Base-by-base conservation (phyloP, 169 alveolate species). In the Theileria sp. region DNA sequence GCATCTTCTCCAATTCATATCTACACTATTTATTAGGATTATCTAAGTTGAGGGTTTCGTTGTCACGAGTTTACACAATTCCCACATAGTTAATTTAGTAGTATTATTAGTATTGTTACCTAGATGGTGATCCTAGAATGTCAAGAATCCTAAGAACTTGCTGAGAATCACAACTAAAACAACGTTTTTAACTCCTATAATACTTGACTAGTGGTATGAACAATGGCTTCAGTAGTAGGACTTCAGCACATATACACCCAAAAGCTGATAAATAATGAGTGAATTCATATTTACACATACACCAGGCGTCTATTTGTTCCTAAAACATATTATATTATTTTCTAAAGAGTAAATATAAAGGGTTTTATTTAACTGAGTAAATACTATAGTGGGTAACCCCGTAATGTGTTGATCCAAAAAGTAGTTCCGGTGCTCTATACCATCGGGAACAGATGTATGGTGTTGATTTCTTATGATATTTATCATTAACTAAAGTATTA, bases 391-490 rank as follows among this genome's bases (percentile, higher is more conserved):
- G 23, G 9, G 71, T 25, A 56, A 89, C 94, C 82, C 86, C 80
- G 80, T 89, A 89, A 44, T 51, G 83, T 54, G 86, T 86, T 21
- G 89, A 69, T 17, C 94, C 94, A 51, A 88, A 89, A 15, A 89
- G 77, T 25, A 89, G 65, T 66, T 89, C 94, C 3, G 94, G 94
- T 9, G 94, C 94, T 19, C 94, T 77, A 44, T 89, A 89, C 94
- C 94, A 89, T 56, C 94, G 64, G 8, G 94, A 89, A 51, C 94
- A 89, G 2, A 89, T 86, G 56, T 89, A 89, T 19, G 94, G 94
- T 23, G 90, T 89, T 13, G 94, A 89, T 54, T 77, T 81, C 44
- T 64, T 82, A 60, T 44, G 54, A 64, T 66, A 12, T 64, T 71
- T 65, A 30, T 61, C 71, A 70, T 81, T 51, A 77, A 70, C n/a